phyloP scores from a whole-genome alignment of 2,329 filamentous ascomycete genomes.

The Verticillium zaregamsianum region DNA sequence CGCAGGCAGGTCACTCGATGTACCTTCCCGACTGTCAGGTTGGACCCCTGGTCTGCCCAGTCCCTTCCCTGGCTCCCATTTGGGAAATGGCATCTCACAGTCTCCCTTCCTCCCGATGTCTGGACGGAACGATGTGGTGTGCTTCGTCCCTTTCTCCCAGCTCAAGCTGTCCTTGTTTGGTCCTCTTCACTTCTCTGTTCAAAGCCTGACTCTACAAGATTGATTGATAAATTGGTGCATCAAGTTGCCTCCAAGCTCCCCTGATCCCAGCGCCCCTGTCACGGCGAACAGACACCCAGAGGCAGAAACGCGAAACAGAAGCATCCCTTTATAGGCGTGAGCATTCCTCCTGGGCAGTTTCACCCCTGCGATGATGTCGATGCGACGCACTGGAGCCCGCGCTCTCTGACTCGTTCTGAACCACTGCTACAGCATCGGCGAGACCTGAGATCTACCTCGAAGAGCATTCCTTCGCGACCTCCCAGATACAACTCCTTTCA shows the following conservation, averaged over 20 bases:
- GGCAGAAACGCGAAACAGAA: slow-evolving; percentile 5
- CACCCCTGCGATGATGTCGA: slow-evolving; percentile 6
- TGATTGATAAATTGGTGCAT: no score
- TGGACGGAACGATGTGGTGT: not conserved
- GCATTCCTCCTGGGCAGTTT: slow-evolving; percentile 8
- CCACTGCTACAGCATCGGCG: not conserved
- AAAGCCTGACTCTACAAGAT: no score
- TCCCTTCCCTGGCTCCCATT: not conserved
- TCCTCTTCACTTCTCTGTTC: not conserved
- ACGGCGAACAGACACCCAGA: not conserved
- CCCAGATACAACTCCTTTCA: not conserved
- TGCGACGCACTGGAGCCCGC: not conserved
- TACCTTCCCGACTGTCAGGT: not conserved
- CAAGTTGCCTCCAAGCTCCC: not conserved
- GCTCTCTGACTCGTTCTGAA: not conserved
- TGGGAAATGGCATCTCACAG: not conserved
- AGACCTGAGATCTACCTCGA: not conserved
- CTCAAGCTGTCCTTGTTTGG: not conserved
- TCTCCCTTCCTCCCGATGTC: not conserved
- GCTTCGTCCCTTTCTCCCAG: not conserved
- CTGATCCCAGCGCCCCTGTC: not conserved
- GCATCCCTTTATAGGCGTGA: not conserved
- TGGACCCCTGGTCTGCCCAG: not conserved
- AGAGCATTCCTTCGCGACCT: not conserved
- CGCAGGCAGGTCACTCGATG: not conserved